Conservation (phyloP, 805 yeast genomes). For the Metschnikowia reukaufii region DNA sequence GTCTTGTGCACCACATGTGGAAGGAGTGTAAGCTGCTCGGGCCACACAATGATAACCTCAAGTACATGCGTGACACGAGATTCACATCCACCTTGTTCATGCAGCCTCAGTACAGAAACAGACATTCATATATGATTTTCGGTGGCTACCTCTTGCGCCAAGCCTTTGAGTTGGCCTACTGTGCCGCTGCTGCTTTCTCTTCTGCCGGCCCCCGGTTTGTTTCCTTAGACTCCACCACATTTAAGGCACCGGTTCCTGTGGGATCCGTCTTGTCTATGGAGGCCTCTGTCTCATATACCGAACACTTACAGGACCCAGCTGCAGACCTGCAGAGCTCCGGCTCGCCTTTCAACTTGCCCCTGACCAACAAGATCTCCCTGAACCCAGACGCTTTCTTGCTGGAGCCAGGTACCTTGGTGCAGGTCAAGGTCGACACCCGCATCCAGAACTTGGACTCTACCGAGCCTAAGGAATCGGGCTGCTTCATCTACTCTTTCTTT, state of each 20-base stretch:
- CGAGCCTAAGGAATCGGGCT: conserved; percentile 70
- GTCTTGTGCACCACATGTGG: conserved; percentile 78
- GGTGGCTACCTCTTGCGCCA: conserved; percentile 94
- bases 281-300: conserved; percentile 84
- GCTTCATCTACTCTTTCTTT: conserved; percentile 85
- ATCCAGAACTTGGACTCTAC: conserved; percentile 68
- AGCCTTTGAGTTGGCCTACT: conserved; percentile 90
- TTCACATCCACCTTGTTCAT: conserved; percentile 78
- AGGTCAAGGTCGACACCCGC: conserved; percentile 82
- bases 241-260: conserved; percentile 93
- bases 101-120: conserved; percentile 96
- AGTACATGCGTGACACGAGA: conserved; percentile 69
- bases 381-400: conserved; percentile 60
- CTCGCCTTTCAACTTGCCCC: conserved; percentile 47
- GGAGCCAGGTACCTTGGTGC: conserved; percentile 83
- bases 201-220: conserved; percentile 85
- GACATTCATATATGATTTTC: conserved; percentile 91
- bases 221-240: conserved; percentile 86
- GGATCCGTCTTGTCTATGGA: conserved; percentile 84
- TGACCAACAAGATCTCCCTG: conserved; percentile 54
- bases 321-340: conserved; percentile 26
- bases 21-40: conserved; percentile 29
- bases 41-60: conserved; percentile 25
- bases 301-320: conserved; percentile 62
- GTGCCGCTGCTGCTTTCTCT: conserved; percentile 87